A percentile compares a stretch with the other conserved stretches of the same genome.
phyloP scores from a whole-genome alignment of 345 rosid species.

The Physaria fendleri region DNA sequence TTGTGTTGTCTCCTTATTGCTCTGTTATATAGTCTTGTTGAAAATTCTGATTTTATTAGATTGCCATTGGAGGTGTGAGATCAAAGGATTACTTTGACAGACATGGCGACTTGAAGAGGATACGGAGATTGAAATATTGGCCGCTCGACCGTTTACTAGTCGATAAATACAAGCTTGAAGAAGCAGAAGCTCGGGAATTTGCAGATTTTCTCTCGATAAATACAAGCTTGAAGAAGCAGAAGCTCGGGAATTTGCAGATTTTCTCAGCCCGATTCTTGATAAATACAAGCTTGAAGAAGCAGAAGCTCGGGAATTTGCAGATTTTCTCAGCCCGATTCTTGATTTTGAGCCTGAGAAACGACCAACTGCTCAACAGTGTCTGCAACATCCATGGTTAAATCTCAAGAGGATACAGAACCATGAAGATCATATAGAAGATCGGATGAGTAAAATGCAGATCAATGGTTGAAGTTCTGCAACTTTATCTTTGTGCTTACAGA shows the following conservation, averaged over 20 bases:
- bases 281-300: conserved; percentile 59
- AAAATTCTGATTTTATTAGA: conserved; percentile 37
- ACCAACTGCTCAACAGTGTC: conserved; percentile 83
- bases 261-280: conserved; percentile 62
- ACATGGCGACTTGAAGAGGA: conserved; percentile 95
- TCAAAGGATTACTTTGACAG: conserved; percentile 91
- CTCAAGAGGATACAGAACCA: conserved; percentile 22
- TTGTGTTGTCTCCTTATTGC: background rate
- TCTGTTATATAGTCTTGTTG: conserved; percentile 3
- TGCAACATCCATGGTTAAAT: conserved; percentile 86
- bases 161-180: conserved; percentile 61
- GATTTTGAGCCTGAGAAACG: conserved; percentile 95
- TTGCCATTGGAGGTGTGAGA: conserved; percentile 75
- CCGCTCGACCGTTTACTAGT: conserved; percentile 71
- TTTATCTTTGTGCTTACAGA: background rate
- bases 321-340: conserved; percentile 67
- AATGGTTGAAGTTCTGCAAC: conserved; percentile 6
- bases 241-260: conserved; percentile 64
- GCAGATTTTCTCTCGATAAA: conserved; percentile 62
- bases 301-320: conserved; percentile 67
- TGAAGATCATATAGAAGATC: conserved; percentile 9
- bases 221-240: conserved; percentile 63
- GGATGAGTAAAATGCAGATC: conserved; percentile 22
- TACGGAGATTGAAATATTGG: conserved; percentile 78
- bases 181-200: conserved; percentile 64